A percentile compares a stretch with the other conserved stretches of the same genome.
These are phyloP conservation scores for Aureobasidium musti DNA, from an alignment of 2,329 filamentous ascomycete genomes.

Conservation along the genomic window DNA sequence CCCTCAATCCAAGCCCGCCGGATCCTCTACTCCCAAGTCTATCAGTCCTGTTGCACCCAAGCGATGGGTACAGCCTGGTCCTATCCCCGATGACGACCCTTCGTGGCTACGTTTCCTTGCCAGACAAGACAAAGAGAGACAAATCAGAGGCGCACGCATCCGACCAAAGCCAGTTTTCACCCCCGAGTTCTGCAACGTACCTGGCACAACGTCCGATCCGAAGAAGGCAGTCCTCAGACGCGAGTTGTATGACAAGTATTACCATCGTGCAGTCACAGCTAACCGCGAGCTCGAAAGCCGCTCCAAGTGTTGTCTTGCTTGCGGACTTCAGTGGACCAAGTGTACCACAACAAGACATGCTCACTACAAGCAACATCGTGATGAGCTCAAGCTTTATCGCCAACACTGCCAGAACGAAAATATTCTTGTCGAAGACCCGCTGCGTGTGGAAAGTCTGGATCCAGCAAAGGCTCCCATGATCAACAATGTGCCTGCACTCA, in stretches of 20 bases:
- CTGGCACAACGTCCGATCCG: background rate
- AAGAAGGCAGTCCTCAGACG: conserved; percentile 9
- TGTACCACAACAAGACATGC: background rate
- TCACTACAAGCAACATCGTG: conserved; percentile 21
- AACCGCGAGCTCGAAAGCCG: background rate
- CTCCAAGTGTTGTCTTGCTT: conserved; percentile 14
- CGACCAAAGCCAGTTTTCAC: conserved; percentile 22
- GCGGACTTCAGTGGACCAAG: conserved; percentile 13
- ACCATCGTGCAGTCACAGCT: background rate
- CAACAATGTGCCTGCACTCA: background rate
- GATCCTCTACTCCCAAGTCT: background rate
- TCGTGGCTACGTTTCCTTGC: background rate
- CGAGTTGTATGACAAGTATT: background rate
- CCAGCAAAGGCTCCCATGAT: background rate
- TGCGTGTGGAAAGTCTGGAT: background rate
- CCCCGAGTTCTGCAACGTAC: background rate
- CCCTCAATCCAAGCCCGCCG: background rate
- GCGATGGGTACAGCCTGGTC: conserved; percentile 7
- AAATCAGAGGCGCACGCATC: conserved; percentile 6
- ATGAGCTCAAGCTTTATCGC: background rate
- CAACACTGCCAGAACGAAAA: background rate
- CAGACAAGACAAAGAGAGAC: background rate
- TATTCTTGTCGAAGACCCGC: background rate
- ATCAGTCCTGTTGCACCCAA: background rate
- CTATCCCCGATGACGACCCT: conserved; percentile 9